phyloP scores from a whole-genome alignment of 225 moss, liverwort and hornwort species.

The Marchantia paleacea region DNA sequence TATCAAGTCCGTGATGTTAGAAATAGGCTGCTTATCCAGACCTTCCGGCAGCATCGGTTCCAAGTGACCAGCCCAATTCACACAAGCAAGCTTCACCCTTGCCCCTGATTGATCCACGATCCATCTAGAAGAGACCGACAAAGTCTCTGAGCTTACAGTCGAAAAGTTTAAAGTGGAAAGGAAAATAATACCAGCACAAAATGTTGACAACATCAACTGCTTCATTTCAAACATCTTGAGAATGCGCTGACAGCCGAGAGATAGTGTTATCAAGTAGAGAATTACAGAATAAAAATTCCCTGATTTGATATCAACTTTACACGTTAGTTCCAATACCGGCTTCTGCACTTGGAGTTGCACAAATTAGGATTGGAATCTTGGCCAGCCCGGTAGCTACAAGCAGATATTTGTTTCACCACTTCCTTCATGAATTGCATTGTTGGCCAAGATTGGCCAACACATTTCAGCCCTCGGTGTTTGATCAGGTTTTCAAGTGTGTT shows the following conservation, averaged over 20 bases:
- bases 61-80: conserved; percentile 59
- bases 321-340: neutral
- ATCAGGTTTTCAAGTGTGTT: neutral
- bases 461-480: neutral
- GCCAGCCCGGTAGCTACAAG: neutral
- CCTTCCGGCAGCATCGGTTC: conserved; percentile 44
- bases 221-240: neutral
- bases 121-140: conserved; percentile 50
- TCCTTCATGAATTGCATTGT: neutral
- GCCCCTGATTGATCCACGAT: conserved; percentile 43
- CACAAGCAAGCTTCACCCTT: conserved; percentile 56
- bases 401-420: neutral
- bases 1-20: conserved; percentile 32
- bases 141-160: neutral
- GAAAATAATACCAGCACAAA: neutral
- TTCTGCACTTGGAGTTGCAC: neutral
- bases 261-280: too few relatives aligned
- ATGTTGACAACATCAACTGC: neutral
- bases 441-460: neutral
- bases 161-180: neutral
- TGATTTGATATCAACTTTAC: neutral
- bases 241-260: neutral
- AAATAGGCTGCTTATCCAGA: conserved; percentile 21
- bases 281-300: neutral
- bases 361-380: neutral